Evolutionary conservation across 345 rosid genomes (phyloP).

Genomic region (Eucalyptus polyanthemos): DNA sequence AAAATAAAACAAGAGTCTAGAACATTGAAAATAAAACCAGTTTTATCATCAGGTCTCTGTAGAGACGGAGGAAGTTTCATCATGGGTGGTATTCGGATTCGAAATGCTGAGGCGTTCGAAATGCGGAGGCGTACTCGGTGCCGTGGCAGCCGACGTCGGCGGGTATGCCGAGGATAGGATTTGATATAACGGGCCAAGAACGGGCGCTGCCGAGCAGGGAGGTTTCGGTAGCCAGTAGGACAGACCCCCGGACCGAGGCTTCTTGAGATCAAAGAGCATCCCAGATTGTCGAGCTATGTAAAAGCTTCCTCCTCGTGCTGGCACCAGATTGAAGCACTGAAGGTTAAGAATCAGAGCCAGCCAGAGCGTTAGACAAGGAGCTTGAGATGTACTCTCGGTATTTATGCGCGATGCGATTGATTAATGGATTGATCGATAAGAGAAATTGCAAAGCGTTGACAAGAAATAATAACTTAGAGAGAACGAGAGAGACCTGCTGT

Average conservation of each 20-base stretch:
- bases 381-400: background rate
- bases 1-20: too few relatives aligned
- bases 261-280: background rate
- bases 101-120: too few relatives aligned
- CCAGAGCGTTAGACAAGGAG: background rate
- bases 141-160: too few relatives aligned
- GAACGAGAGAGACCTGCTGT: background rate
- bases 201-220: too few relatives aligned
- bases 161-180: too few relatives aligned
- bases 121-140: too few relatives aligned
- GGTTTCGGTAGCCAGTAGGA: too few relatives aligned
- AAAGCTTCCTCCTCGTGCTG: background rate
- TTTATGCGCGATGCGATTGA: background rate
- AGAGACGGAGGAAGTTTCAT: too few relatives aligned
- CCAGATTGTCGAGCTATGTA: background rate
- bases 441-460: background rate
- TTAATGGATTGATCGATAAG: background rate
- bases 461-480: background rate
- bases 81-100: too few relatives aligned
- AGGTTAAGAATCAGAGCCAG: background rate
- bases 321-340: background rate
- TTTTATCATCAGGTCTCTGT: too few relatives aligned
- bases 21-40: too few relatives aligned
- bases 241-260: background rate
- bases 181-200: too few relatives aligned